phyloP scores from a whole-genome alignment of 257 asterid genomes.

The Sherardia arvensis region DNA sequence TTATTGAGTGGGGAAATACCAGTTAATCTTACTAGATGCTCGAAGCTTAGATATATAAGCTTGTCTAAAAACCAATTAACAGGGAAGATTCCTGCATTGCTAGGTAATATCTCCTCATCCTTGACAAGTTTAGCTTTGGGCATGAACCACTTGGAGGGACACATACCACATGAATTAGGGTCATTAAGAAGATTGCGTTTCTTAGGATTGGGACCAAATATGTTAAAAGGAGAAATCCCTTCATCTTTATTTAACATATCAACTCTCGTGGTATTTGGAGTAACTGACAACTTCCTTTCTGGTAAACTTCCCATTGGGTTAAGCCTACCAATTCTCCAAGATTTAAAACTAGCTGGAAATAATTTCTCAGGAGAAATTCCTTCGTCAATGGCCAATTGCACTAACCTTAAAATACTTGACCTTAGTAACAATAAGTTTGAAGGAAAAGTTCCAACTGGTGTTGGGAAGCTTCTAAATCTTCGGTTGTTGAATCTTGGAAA shows the following conservation, averaged over 20 bases:
- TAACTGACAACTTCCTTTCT: background rate
- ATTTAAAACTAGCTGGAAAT: slow-evolving; percentile 17
- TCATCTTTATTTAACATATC: background rate
- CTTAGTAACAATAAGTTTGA: background rate
- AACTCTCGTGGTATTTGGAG: background rate
- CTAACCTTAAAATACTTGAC: too few species aligned
- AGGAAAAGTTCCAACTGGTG: background rate
- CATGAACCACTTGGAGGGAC: slow-evolving; percentile 1
- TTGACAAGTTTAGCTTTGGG: background rate
- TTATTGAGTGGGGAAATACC: too few species aligned
- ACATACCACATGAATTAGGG: slow-evolving; percentile 23
- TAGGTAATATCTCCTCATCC: slow-evolving; percentile 21
- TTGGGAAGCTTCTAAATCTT: background rate
- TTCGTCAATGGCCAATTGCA: background rate
- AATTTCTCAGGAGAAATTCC: background rate
- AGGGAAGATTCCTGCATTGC: slow-evolving; percentile 5
- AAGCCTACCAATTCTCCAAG: too few species aligned
- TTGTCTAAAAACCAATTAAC: too few species aligned
- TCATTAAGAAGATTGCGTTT: slow-evolving; percentile 8
- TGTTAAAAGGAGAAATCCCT: slow-evolving; percentile 15
- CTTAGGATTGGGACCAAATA: slow-evolving; percentile 10
- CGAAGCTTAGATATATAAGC: too few species aligned
- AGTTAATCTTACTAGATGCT: too few species aligned
- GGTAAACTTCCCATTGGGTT: background rate
- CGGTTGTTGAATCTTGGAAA: background rate